phyloP scores from a whole-genome alignment of 495 filamentous ascomycete species.

The Terfezia boudieri region DNA sequence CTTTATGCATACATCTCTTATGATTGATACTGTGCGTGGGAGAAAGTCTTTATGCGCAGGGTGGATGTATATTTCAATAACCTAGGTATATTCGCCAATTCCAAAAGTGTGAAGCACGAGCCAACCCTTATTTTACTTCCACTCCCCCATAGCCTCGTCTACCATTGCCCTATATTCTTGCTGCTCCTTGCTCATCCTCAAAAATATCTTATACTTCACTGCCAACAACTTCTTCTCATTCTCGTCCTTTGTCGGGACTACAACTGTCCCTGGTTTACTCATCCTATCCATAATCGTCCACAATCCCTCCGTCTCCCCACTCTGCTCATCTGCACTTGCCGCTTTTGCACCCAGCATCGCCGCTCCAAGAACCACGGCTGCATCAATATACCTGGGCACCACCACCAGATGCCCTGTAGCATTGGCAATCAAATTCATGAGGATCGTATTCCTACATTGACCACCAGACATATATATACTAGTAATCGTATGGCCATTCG shows the following conservation, averaged over 20 bases:
- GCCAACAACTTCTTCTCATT: slow-evolving; percentile 57
- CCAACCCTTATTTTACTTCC: slow-evolving; percentile 18
- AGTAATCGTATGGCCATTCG: slow-evolving; percentile 54
- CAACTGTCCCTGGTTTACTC: slow-evolving; percentile 75
- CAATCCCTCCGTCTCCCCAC: slow-evolving; percentile 62
- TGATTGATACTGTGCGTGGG: no score
- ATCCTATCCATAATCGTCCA: slow-evolving; percentile 97
- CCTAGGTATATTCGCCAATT: no score
- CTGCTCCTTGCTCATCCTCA: slow-evolving; percentile 56
- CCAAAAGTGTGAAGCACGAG: no score
- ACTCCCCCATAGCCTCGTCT: slow-evolving; percentile 36
- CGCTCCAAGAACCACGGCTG: slow-evolving; percentile 88
- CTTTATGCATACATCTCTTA: no score
- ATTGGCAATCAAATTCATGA: slow-evolving; percentile 77
- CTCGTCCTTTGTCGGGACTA: slow-evolving; percentile 43
- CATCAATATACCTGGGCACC: slow-evolving; percentile 77
- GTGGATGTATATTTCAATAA: no score
- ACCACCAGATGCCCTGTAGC: slow-evolving; percentile 78
- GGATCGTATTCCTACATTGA: slow-evolving; percentile 83
- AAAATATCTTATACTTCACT: slow-evolving; percentile 69
- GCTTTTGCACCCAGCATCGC: slow-evolving; percentile 96
- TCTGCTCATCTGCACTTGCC: slow-evolving; percentile 40
- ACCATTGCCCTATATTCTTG: slow-evolving; percentile 46
- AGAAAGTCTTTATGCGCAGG: no score
- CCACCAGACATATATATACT: slow-evolving; percentile 97